Evolutionary conservation across 306 rosid genomes (phyloP), one percentile per base, ranked within the genome.

Genomic region (Quercus variabilis): DNA sequence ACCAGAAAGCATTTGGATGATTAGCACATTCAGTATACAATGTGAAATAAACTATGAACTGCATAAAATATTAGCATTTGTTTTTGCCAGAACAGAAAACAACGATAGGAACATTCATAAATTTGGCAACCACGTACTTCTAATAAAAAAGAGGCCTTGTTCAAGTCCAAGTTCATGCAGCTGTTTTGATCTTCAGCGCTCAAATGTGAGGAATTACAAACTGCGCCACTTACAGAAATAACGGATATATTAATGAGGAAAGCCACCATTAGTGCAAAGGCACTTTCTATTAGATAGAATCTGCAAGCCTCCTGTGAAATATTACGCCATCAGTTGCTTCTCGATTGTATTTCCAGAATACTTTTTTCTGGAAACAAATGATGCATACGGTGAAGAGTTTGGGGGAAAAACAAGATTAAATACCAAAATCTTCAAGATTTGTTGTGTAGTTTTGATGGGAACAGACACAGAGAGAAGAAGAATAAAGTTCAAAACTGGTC

Each of bases 201-300:
- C 82, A 95, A 76, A 80, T 83, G 88, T 0, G 90, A 71, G 77
- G 99, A 80, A 86, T 82, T 82, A 94, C 99, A 95, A 83, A 95
- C 89, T 12, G 97, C 83, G 9, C 99, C 99, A 38, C 97, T 95
- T 73, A 95, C 98, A 21, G 99, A 95, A 76, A 93, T 95, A 79
- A 95, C 88, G 10, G 91, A 91, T 54, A 95, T 75, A 81, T 93
- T 95, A 78, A 95, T 95, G 77, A 90, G 88, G 84, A 95, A 95
- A 76, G 99, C 97, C 73, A 95, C 86, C 88, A 26, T 74, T 57
- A 95, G 99, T 76, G 99, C 99, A 85, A 95, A 90, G 70, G 88
- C 99, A 76, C 98, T 95, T 83, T 93, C 99, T 64, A 95, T 78
- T 93, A 86, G 73, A 82, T 93, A 95, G 87, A 93, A 95, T 78